Conservation (phyloP, 768 basidiomycete species). For the Leucocoprinus leucothites region DNA sequence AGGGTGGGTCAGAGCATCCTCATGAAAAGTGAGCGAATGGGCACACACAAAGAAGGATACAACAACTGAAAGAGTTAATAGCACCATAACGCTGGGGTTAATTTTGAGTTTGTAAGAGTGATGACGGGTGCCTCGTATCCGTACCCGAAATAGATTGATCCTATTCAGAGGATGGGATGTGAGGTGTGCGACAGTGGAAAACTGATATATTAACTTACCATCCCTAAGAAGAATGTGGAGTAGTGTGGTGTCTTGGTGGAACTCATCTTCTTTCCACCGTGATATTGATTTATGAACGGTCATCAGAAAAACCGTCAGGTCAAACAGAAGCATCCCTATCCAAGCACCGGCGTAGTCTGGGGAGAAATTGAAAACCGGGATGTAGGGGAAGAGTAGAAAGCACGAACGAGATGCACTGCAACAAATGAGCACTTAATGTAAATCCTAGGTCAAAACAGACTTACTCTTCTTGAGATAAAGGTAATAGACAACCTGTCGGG, state of each 20-base stretch:
- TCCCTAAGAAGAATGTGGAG: conserved; percentile 37
- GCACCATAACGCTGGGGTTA: conserved; percentile 17
- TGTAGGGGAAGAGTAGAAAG: background rate
- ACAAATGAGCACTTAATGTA: background rate
- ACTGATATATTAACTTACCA: conserved; percentile 23
- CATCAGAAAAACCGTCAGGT: conserved; percentile 37
- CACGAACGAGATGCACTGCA: background rate
- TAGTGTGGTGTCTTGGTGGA: conserved; percentile 18
- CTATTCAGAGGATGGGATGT: conserved; percentile 19
- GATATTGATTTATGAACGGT: conserved; percentile 34
- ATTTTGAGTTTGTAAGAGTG: background rate
- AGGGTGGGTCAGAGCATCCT: background rate
- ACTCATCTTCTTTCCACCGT: conserved; percentile 14
- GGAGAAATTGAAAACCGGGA: background rate
- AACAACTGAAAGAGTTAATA: conserved; percentile 15
- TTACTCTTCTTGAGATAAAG: conserved; percentile 19
- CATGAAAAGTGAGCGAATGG: too few relatives aligned
- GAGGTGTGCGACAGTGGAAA: background rate
- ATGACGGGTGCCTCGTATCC: background rate
- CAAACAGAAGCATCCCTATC: conserved; percentile 38
- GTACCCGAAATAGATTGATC: conserved; percentile 41
- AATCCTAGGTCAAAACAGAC: background rate
- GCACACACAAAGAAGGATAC: conserved; percentile 16
- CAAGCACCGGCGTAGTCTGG: conserved; percentile 35
- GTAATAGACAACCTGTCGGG: conserved; percentile 21